phyloP scores from a whole-genome alignment of 2,329 filamentous ascomycete species.

The Lasiodiplodia hormozganensis region DNA sequence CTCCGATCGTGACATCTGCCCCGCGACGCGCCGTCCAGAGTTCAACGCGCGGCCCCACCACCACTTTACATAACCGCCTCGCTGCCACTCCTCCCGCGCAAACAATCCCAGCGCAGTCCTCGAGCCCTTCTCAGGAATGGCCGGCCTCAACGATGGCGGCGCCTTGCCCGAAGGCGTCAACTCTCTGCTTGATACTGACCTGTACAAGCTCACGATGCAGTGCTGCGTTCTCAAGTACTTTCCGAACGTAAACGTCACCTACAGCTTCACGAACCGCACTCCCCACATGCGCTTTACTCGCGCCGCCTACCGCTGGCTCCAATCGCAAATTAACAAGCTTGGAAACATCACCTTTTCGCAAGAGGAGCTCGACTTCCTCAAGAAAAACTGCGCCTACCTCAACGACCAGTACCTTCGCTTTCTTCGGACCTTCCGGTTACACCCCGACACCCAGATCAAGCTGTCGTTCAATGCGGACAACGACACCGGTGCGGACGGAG shows the following conservation, averaged over 20 bases:
- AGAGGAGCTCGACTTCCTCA: constrained; percentile 82
- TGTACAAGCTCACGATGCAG: constrained; percentile 99
- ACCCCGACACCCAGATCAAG: constrained; percentile 79
- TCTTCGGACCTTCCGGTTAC: constrained; percentile 80
- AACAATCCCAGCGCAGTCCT: neutral
- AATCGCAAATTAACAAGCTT: constrained; percentile 82
- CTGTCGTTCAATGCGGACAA: constrained; percentile 65
- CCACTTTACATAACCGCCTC: constrained; percentile 1
- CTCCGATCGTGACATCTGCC: constrained; percentile 17
- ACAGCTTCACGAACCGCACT: constrained; percentile 94
- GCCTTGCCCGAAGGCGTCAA: constrained; percentile 47
- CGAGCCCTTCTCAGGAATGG: neutral
- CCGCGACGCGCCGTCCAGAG: neutral
- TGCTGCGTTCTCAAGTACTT: constrained; percentile 87
- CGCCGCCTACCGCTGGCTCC: constrained; percentile 83
- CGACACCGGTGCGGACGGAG: constrained; percentile 67
- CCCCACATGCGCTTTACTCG: constrained; percentile 90
- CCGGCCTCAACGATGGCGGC: neutral
- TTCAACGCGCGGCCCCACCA: constrained; percentile 10
- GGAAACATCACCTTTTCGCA: constrained; percentile 78
- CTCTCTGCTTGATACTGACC: constrained; percentile 63
- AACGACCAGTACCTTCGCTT: constrained; percentile 79
- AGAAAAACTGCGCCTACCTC: constrained; percentile 81
- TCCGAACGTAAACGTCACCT: constrained; percentile 79
- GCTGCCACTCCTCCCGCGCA: neutral